phyloP scores from a whole-genome alignment of 345 rosid species.

The Melastoma malabathricum region DNA sequence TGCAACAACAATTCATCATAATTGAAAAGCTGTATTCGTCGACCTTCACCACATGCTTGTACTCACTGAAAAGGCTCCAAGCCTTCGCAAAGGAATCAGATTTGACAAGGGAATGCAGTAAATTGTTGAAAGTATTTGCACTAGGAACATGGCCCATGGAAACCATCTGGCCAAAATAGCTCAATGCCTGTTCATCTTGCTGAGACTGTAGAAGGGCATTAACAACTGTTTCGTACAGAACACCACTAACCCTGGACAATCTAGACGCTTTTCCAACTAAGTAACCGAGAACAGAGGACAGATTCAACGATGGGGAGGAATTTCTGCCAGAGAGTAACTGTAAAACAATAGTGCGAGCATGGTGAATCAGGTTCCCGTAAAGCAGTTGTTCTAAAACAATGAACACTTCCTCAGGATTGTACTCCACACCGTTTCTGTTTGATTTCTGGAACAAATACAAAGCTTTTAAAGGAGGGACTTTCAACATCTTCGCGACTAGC shows the following conservation, averaged over 20 bases:
- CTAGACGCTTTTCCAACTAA: too few species aligned
- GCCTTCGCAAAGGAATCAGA: constrained; percentile 27
- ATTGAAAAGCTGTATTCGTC: constrained; percentile 66
- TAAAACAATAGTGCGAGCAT: too few species aligned
- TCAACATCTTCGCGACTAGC: background rate
- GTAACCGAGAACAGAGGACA: too few species aligned
- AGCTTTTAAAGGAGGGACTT: background rate
- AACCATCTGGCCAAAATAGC: constrained; percentile 36
- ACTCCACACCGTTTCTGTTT: too few species aligned
- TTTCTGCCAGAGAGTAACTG: too few species aligned
- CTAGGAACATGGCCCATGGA: constrained; percentile 27
- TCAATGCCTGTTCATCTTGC: constrained; percentile 24
- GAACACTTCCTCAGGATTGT: too few species aligned
- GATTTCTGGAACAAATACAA: too few species aligned
- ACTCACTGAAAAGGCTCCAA: constrained; percentile 28
- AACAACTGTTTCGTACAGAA: constrained; percentile 39
- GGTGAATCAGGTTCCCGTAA: too few species aligned
- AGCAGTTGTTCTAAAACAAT: too few species aligned
- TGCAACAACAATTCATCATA: constrained; percentile 58
- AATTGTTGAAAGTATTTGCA: constrained; percentile 31
- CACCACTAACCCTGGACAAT: constrained; percentile 7
- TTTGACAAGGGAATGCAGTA: constrained; percentile 26
- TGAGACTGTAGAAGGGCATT: constrained; percentile 31
- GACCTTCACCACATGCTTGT: constrained; percentile 23
- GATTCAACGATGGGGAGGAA: too few species aligned